Conservation (phyloP, 768 basidiomycete genomes). For the Dioszegia crocea region DNA sequence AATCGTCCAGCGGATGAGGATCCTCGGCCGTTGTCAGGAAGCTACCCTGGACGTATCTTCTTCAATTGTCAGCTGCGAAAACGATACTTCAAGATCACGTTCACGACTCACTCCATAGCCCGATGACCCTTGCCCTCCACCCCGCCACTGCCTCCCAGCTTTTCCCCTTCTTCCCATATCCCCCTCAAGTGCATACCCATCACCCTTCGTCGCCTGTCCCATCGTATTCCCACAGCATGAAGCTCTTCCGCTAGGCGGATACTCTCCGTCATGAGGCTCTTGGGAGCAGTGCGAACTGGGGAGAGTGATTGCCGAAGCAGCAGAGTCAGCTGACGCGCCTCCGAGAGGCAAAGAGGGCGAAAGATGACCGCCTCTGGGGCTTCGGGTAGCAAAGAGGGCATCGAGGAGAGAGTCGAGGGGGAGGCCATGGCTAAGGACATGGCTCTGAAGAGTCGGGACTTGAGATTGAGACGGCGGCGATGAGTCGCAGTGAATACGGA, state of each 20-base stretch:
- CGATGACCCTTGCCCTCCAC: slow-evolving; percentile 1
- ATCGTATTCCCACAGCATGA: slow-evolving; percentile 30
- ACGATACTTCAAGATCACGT: too few relatives aligned
- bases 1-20: slow-evolving; percentile 35
- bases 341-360: slow-evolving; percentile 18
- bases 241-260: slow-evolving; percentile 27
- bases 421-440: too few relatives aligned
- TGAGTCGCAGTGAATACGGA: too few relatives aligned
- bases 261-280: slow-evolving; percentile 26
- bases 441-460: too few relatives aligned
- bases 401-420: neutral
- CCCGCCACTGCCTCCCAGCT: slow-evolving; percentile 2
- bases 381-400: neutral
- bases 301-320: slow-evolving; percentile 23
- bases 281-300: slow-evolving; percentile 13
- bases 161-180: slow-evolving; percentile 32
- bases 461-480: too few relatives aligned
- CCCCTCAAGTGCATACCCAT: slow-evolving; percentile 41
- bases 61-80: neutral
- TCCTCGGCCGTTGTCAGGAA: slow-evolving; percentile 30
- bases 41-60: slow-evolving; percentile 34
- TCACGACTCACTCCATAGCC: slow-evolving; percentile 22
- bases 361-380: neutral
- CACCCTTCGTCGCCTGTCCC: slow-evolving; percentile 30
- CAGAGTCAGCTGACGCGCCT: slow-evolving; percentile 25